Base-by-base conservation (phyloP, 1,139 yeast species). In the Geotrichum fermentans region DNA sequence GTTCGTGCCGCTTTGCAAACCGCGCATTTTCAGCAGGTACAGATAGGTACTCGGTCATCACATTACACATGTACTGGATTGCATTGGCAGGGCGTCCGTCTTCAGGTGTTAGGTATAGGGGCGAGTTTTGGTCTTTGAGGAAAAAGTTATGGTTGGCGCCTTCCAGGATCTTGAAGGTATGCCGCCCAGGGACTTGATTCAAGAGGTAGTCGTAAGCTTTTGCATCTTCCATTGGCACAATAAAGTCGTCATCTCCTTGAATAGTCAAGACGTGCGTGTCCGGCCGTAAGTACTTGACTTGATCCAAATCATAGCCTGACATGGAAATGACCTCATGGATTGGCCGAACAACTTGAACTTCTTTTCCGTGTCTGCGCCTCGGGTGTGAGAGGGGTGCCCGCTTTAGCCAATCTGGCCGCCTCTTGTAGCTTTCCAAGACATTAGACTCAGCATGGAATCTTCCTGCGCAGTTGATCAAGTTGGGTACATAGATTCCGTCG, bases 101-200 rank as follows among this genome's bases (percentile, higher is more conserved):
- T 1, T 45, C 42, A 33, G 53, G 49, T 18, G 29, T 2, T 61
- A 60, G 43, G 16, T 42, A 34, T 20, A 34, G 39, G 28, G 28
- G 28, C 5, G 35, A 32, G 11, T 38, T 18, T 3, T 36, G 13
- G 30, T 34, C 33, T 22, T 37, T 40, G 2, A 51, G 40, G 14
- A 33, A 82, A 60, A 77, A 89, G 60, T 86, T 85, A 65, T 90
- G 97, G 62, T 88, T 92, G 0, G 95, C 96, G 41, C 72, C 73
- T 0, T 78, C 75, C 10, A 90, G 69, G 20, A 87, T 65, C 39
- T 73, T 72, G 50, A 88, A 68, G 10, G 73, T 69, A 59, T 85
- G 92, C 21, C 81, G 73, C 0, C 77, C 78, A 2, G 22, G 13
- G 16, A 36, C 39, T 16, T 77, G 65, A 34, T 71, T 75, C 52